Evolutionary conservation across 2,329 filamentous ascomycete species (phyloP).

Genomic region (Phaeophleospora eucalypticola): DNA sequence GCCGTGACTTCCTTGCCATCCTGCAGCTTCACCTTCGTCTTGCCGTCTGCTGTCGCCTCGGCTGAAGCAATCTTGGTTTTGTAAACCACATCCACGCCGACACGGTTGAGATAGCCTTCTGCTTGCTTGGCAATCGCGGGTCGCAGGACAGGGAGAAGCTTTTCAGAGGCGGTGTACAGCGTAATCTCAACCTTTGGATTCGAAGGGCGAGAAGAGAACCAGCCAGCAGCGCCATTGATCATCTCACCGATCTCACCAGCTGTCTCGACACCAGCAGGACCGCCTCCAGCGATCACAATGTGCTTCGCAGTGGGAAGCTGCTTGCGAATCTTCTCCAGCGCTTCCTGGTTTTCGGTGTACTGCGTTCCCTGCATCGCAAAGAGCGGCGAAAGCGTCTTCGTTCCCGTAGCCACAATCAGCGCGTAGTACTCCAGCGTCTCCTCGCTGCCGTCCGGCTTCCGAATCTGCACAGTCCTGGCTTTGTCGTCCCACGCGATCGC

Average conservation of each 20-base stretch:
- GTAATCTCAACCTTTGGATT: slow-evolving; percentile 39
- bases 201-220: slow-evolving; percentile 33
- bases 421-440: slow-evolving; percentile 44
- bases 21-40: slow-evolving; percentile 38
- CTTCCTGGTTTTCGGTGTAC: slow-evolving; percentile 16
- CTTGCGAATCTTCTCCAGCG: slow-evolving; percentile 26
- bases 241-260: slow-evolving; percentile 32
- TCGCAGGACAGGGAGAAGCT: slow-evolving; percentile 40
- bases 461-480: slow-evolving; percentile 41
- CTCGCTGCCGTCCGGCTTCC: slow-evolving; percentile 26
- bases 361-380: slow-evolving; percentile 38
- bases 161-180: slow-evolving; percentile 38
- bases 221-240: slow-evolving; percentile 40
- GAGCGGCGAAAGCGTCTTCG: slow-evolving; percentile 39
- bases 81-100: slow-evolving; percentile 81
- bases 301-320: slow-evolving; percentile 17
- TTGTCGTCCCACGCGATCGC: slow-evolving; percentile 44
- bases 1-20: slow-evolving; percentile 44
- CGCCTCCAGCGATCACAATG: slow-evolving; percentile 32
- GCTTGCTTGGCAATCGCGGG: slow-evolving; percentile 38
- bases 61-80: slow-evolving; percentile 54
- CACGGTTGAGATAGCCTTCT: slow-evolving; percentile 59
- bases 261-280: slow-evolving; percentile 31
- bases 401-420: slow-evolving; percentile 53
- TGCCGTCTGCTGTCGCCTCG: slow-evolving; percentile 41